Evolutionary conservation across 1,284 basidiomycete species (phyloP).

Genomic region (Entoloma clypeatum): DNA sequence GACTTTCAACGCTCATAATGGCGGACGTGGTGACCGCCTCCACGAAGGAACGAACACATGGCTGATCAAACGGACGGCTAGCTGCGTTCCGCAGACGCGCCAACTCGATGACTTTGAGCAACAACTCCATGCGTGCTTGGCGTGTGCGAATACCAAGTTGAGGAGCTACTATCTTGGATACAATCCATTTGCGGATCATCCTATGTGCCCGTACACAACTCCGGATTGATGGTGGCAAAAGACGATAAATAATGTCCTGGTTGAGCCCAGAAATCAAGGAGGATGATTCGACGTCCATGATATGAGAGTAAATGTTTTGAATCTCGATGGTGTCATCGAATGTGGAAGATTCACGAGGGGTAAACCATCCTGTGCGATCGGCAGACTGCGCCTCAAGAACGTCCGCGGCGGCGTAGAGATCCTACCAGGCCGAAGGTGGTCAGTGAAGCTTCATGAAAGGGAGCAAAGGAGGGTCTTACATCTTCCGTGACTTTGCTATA

Average conservation of each 20-base stretch:
- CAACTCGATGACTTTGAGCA: conserved; percentile 67
- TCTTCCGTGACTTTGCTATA: conserved; percentile 73
- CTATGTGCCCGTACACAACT: conserved; percentile 70
- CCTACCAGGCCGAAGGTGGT: too few species aligned
- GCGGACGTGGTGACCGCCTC: conserved; percentile 71
- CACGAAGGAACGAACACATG: conserved; percentile 71
- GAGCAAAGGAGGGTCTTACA: conserved; percentile 35
- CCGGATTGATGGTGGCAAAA: conserved; percentile 68
- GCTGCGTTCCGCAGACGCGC: conserved; percentile 54
- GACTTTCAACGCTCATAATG: conserved; percentile 69
- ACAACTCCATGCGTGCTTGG: conserved; percentile 67
- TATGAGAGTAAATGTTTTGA: conserved; percentile 68
- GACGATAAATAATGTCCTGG: conserved; percentile 65
- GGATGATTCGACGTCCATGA: conserved; percentile 69
- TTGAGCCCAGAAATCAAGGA: conserved; percentile 62
- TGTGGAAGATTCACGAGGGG: conserved; percentile 46
- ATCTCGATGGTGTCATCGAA: conserved; percentile 64
- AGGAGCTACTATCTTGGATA: conserved; percentile 61
- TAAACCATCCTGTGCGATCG: conserved; percentile 76
- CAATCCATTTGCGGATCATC: conserved; percentile 72
- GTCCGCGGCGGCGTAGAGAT: conserved; percentile 70
- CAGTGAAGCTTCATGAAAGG: conserved; percentile 9
- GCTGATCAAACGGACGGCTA: conserved; percentile 39
- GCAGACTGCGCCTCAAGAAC: conserved; percentile 74
- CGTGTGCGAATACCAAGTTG: conserved; percentile 56